Conservation (phyloP, 2,329 filamentous ascomycete species). For the Aspergillus terreus region DNA sequence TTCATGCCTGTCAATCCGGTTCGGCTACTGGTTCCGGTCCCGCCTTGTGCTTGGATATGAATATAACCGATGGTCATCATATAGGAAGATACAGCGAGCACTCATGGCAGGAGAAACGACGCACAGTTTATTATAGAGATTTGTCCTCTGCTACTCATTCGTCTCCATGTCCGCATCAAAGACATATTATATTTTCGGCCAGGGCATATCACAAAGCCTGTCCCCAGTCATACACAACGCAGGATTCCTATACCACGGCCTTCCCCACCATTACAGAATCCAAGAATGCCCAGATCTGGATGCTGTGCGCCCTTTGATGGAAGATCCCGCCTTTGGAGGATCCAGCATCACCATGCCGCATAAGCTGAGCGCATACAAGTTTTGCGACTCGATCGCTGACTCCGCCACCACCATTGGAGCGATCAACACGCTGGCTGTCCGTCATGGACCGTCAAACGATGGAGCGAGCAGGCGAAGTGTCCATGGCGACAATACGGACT, state of each 20-base stretch:
- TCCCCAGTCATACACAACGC: constrained; percentile 20
- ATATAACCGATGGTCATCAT: too few relatives aligned
- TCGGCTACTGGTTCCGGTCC: too few relatives aligned
- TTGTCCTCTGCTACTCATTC: too few relatives aligned
- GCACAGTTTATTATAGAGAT: too few relatives aligned
- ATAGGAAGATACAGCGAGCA: too few relatives aligned
- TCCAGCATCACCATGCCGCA: constrained; percentile 63
- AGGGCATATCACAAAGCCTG: constrained; percentile 14
- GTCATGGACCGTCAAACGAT: background rate
- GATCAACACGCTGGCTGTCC: background rate
- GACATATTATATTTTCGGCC: constrained; percentile 13
- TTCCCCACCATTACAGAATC: constrained; percentile 11
- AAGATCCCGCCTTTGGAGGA: constrained; percentile 69
- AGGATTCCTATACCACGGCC: constrained; percentile 9
- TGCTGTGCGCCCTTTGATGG: constrained; percentile 50
- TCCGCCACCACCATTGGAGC: background rate
- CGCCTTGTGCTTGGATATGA: too few relatives aligned
- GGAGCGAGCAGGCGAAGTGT: background rate
- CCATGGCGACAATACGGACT: background rate
- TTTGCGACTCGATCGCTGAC: background rate
- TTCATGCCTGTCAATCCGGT: too few relatives aligned
- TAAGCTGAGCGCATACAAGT: constrained; percentile 8
- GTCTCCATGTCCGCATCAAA: background rate
- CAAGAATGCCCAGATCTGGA: constrained; percentile 8
- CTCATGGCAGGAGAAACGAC: too few relatives aligned